Conservation (phyloP, 176 grass and related monocot genomes). For the Thinopyrum elongatum region DNA sequence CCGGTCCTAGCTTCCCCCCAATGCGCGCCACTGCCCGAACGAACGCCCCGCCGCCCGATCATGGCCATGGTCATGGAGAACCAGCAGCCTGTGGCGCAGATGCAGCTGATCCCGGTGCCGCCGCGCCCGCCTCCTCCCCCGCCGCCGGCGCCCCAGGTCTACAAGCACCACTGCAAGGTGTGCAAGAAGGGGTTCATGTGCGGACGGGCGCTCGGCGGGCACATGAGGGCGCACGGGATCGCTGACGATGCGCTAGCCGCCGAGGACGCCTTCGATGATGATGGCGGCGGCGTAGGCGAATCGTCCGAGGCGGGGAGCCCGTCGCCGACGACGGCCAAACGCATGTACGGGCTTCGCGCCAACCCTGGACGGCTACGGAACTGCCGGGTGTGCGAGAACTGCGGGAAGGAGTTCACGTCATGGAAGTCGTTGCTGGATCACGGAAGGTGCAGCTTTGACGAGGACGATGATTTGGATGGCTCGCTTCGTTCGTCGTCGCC, state of each 20-base stretch:
- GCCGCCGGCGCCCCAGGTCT: conserved; percentile 8
- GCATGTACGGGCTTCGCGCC: conserved; percentile 61
- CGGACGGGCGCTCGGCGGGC: conserved; percentile 72
- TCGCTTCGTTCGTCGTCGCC: conserved; percentile 5
- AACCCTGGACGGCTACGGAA: conserved; percentile 42
- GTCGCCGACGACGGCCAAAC: conserved; percentile 9
- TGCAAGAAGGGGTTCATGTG: conserved; percentile 85
- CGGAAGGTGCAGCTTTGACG: conserved; percentile 40
- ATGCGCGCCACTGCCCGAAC: conserved; percentile 18
- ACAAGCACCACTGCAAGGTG: conserved; percentile 67
- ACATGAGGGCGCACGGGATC: conserved; percentile 82
- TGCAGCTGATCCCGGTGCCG: not conserved
- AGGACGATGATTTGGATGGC: not conserved
- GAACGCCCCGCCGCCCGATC: not conserved
- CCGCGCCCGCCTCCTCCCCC: not conserved
- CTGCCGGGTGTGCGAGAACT: conserved; percentile 54
- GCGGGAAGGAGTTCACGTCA: conserved; percentile 65
- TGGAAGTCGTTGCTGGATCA: conserved; percentile 72
- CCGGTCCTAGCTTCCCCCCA: not conserved
- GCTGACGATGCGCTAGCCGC: conserved; percentile 22
- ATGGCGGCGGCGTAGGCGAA: not conserved
- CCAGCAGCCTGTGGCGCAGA: conserved; percentile 22
- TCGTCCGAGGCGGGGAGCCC: conserved; percentile 12
- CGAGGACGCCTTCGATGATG: conserved; percentile 2
- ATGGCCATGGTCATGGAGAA: conserved; percentile 62